Base-by-base conservation (phyloP, 495 filamentous ascomycete genomes). In the Friedmanniomyces simplex region DNA sequence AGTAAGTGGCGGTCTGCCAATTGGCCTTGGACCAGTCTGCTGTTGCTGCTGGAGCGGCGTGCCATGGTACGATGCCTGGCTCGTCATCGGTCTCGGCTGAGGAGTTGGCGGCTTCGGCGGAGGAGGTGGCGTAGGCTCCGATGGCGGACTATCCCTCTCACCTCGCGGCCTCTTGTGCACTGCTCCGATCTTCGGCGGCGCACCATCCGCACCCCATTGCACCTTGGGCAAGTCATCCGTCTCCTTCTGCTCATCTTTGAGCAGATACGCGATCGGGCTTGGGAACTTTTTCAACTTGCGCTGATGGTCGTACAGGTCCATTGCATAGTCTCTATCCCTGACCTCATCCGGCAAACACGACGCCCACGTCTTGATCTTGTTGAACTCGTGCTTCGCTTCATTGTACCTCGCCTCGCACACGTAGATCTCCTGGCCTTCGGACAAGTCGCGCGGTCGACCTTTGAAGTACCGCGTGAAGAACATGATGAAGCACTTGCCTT, bases 331-430 rank as follows among this genome's bases (percentile, higher is more conserved):
- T 69, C 85, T 86, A 48, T 96, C 91, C 58, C 93, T 83, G n/a
- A 99, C 89, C 70, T 97, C 93, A 63, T 99, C 94, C 1, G 93
- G 93, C 45, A 97, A 76, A 67, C 93, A 97, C 68, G 88, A 95
- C 20, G 93, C 88, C 93, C 93, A 99, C 1, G 93, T 97, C 74
- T 99, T 97, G 77, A 99, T 97, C 74, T 95, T 96, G 76, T 97
- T 97, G 65, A 97, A 78, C 66, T 84, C 88, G 61, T 86, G 84
- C 65, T 91, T 93, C 62, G 93, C 87, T 67, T 97, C 93, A 69
- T 99, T 97, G 71, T 99, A 99, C 16, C 93, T 82, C 55, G 90
- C 86, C 73, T 96, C 90, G 73, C 93, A 99, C 43, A 99, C 89
- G 65, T 99, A 97, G 10, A 97, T 88, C 46, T 90, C 88, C 71